Conservation (phyloP, 1,139 yeast genomes). For the Yamadazyma buinensis region DNA sequence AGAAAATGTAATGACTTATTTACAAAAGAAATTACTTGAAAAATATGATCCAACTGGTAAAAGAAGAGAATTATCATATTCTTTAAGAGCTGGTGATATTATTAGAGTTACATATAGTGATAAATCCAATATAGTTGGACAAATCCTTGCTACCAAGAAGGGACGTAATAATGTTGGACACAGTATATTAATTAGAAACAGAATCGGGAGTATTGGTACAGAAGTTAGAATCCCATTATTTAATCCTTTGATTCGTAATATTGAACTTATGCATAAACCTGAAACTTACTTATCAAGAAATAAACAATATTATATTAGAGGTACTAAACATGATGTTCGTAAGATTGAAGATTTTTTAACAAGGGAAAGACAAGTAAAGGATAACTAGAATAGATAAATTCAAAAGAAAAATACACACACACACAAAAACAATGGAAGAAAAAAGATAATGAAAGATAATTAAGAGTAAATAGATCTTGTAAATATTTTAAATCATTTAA, state of each 20-base stretch:
- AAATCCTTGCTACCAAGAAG: conserved; percentile 71
- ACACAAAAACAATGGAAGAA: too few relatives aligned
- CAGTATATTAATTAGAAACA: conserved; percentile 73
- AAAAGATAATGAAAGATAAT: too few relatives aligned
- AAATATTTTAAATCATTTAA: conserved; percentile 11
- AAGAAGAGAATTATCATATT: conserved; percentile 56
- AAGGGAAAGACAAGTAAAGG: conserved; percentile 10
- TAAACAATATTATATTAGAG: conserved; percentile 86
- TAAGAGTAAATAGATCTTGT: not conserved
- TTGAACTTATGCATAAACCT: conserved; percentile 75
- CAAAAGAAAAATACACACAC: too few relatives aligned
- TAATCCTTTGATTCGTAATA: conserved; percentile 70
- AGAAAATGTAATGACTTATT: conserved; percentile 40
- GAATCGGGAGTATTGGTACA: conserved; percentile 72
- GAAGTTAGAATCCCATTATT: conserved; percentile 76
- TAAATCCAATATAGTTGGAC: conserved; percentile 69
- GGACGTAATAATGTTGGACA: conserved; percentile 58
- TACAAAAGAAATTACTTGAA: conserved; percentile 47
- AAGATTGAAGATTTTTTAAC: conserved; percentile 55
- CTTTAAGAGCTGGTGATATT: conserved; percentile 79
- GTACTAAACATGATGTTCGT: conserved; percentile 77
- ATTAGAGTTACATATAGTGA: conserved; percentile 72
- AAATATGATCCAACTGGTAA: conserved; percentile 71
- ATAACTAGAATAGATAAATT: not conserved
- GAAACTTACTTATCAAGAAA: conserved; percentile 65